Evolutionary conservation across 805 yeast species (phyloP).

Genomic region (Wickerhamiella nectarea): DNA sequence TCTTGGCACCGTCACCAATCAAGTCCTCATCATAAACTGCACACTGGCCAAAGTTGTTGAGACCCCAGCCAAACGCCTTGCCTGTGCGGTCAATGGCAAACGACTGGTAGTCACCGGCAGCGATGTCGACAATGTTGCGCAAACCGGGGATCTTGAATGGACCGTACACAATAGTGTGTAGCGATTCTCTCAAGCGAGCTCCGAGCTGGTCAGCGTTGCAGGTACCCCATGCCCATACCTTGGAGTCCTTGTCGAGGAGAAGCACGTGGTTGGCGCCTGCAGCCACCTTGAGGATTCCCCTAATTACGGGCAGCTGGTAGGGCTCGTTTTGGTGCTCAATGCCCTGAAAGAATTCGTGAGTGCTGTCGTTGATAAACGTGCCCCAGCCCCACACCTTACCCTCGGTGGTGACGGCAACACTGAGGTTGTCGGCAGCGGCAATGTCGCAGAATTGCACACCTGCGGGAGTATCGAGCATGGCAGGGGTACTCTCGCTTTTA

Average conservation of each 20-base stretch:
- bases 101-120: slow-evolving; percentile 91
- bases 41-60: slow-evolving; percentile 94
- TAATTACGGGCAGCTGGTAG: slow-evolving; percentile 42
- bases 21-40: slow-evolving; percentile 49
- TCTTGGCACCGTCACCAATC: slow-evolving; percentile 45
- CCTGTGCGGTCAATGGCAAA: slow-evolving; percentile 74
- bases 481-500: slow-evolving; percentile 89
- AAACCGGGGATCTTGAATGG: slow-evolving; percentile 71
- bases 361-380: slow-evolving; percentile 75
- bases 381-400: slow-evolving; percentile 98
- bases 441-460: slow-evolving; percentile 55
- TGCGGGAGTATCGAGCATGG: slow-evolving; percentile 51
- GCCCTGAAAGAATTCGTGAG: slow-evolving; percentile 63
- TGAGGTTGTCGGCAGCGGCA: slow-evolving; percentile 84
- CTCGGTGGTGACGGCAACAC: slow-evolving; percentile 61
- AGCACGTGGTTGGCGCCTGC: slow-evolving; percentile 87
- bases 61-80: slow-evolving; percentile 78
- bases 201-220: slow-evolving; percentile 92
- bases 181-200: slow-evolving; percentile 39
- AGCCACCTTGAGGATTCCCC: slow-evolving; percentile 67
- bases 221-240: slow-evolving; percentile 94
- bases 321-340: slow-evolving; percentile 57
- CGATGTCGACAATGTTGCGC: slow-evolving; percentile 61
- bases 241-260: slow-evolving; percentile 71
- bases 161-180: slow-evolving; percentile 34